Conservation (phyloP, 768 basidiomycete genomes). For the Lactarius vividus region DNA sequence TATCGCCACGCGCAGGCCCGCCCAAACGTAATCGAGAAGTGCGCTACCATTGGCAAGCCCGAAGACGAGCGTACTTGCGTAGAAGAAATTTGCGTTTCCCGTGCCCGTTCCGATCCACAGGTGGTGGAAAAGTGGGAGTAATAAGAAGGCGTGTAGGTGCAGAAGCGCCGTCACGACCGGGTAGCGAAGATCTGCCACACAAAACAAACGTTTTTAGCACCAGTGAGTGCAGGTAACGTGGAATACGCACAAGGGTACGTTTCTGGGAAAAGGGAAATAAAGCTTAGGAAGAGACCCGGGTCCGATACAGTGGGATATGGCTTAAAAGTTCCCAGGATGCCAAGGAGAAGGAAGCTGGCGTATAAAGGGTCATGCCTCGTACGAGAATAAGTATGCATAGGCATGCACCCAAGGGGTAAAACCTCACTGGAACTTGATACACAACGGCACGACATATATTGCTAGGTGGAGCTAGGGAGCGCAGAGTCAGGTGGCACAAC, state of each 20-base stretch:
- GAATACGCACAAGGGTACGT: constrained; percentile 65
- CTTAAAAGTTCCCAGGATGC: constrained; percentile 82
- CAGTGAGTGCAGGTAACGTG: no score
- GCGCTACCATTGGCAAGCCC: constrained; percentile 85
- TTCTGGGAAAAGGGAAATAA: constrained; percentile 83
- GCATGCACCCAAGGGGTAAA: neutral
- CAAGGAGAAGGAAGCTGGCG: constrained; percentile 70
- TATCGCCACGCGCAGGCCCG: constrained; percentile 74
- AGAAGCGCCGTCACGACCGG: constrained; percentile 81
- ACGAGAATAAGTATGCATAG: constrained; percentile 5
- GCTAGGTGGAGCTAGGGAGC: constrained; percentile 65
- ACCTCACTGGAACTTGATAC: constrained; percentile 81
- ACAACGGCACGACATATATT: constrained; percentile 81
- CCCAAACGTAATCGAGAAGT: constrained; percentile 77
- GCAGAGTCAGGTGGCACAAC: neutral
- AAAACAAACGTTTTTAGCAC: neutral
- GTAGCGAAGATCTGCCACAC: constrained; percentile 69
- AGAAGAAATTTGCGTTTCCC: constrained; percentile 98
- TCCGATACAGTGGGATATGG: constrained; percentile 91
- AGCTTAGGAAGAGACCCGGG: constrained; percentile 78
- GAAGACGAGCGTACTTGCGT: constrained; percentile 92
- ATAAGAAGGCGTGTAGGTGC: constrained; percentile 77
- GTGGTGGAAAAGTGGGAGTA: constrained; percentile 88
- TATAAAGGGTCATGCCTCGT: constrained; percentile 81
- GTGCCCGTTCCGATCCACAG: constrained; percentile 90